Evolutionary conservation across 75 land plant genomes (phyloP), one percentile per base, ranked within the genome.

Genomic region (Azolla pinnata): DNA sequence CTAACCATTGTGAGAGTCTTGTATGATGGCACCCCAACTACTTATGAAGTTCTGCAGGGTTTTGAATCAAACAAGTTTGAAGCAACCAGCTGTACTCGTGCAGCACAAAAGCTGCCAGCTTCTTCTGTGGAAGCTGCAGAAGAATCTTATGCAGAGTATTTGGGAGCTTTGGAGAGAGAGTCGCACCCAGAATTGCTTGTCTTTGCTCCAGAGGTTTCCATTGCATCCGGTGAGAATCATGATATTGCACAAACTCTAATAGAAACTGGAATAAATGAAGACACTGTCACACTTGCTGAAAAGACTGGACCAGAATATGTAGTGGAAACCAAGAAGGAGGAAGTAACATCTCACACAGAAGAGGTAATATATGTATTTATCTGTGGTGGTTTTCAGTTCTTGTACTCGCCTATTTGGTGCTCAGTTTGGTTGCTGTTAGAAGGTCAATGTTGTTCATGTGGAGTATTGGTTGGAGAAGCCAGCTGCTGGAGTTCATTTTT

Each of bases 381-480:
- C 54, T 63, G n/a, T n/a, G n/a, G n/a, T n/a, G n/a, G n/a, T n/a
- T n/a, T n/a, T n/a, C n/a, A n/a, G n/a, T n/a, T n/a, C n/a, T n/a
- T n/a, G n/a, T n/a, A n/a, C n/a, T n/a, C n/a, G n/a, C n/a, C n/a
- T n/a, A n/a, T n/a, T n/a, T n/a, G n/a, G n/a, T n/a, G n/a, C n/a
- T n/a, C n/a, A n/a, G n/a, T n/a, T n/a, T n/a, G n/a, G n/a, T n/a
- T 40, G n/a, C 21, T 21, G 57, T 10, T 18, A 87, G 79, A 73
- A 79, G 71, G 73, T 79, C 18, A 95, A 69, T 64, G 19, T 79
- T 26, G 78, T 95, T 50, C 81, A 84, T 1, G 70, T 95, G 69
- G 73, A 86, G 27, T 95, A 85, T 62, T 86, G 80, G 87, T 62
- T 90, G 23, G 97, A 86, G 61, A 80, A 81, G 44, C 67, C 83